A percentile compares a stretch with the other conserved stretches of the same genome.
phyloP scores from a whole-genome alignment of 495 filamentous ascomycete genomes.

The Aspergillus heteromorphus region DNA sequence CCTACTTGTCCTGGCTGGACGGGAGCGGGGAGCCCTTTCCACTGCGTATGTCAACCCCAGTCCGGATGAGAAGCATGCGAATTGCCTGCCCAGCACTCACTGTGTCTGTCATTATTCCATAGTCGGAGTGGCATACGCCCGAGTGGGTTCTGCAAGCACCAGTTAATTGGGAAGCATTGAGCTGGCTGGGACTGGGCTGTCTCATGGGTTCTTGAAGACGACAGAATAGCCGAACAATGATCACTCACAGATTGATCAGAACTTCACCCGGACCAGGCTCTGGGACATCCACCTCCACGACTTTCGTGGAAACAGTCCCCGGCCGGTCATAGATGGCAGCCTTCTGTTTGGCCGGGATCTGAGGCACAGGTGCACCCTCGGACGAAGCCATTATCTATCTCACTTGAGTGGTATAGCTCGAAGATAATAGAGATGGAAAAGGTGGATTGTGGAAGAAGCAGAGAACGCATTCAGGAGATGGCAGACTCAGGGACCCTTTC shows the following conservation, averaged over 20 bases:
- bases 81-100: not conserved
- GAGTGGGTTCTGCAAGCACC: constrained; percentile 50
- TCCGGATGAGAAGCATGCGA: not conserved
- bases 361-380: constrained; percentile 12
- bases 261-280: constrained; percentile 61
- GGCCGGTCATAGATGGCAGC: constrained; percentile 65
- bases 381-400: not conserved
- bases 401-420: too few relatives aligned
- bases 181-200: not conserved
- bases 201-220: not conserved
- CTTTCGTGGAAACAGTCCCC: constrained; percentile 61
- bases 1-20: constrained; percentile 62
- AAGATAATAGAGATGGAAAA: not conserved
- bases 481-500: not conserved
- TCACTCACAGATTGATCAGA: constrained; percentile 56
- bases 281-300: constrained; percentile 61
- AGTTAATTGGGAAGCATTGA: constrained; percentile 8
- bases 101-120: constrained; percentile 54
- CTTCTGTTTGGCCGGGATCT: constrained; percentile 61
- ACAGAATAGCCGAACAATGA: not conserved
- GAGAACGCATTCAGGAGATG: not conserved
- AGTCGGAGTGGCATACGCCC: constrained; percentile 67
- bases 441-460: not conserved
- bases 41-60: constrained; percentile 24
- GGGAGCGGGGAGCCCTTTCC: constrained; percentile 53